These are phyloP conservation scores for Didymella pinodella DNA, from an alignment of 2,329 filamentous ascomycete genomes.

Conservation along the genomic window DNA sequence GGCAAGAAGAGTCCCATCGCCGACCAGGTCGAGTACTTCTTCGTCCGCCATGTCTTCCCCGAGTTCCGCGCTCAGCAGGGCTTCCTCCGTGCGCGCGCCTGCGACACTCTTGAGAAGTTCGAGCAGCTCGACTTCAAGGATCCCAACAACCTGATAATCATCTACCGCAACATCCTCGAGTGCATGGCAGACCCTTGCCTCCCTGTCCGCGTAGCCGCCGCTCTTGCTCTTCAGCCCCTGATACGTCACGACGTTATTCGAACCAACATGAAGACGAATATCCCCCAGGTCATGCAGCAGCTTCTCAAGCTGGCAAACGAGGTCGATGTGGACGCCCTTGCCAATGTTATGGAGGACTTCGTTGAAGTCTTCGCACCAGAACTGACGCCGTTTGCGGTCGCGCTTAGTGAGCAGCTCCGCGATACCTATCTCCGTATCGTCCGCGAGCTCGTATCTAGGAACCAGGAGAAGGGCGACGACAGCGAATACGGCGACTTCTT, in stretches of 20 bases:
- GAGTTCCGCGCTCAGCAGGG: conserved; percentile 94
- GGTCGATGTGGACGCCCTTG: conserved; percentile 94
- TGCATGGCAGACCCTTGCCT: conserved; percentile 95
- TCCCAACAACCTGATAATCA: conserved; percentile 90
- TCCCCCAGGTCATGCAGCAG: conserved; percentile 99
- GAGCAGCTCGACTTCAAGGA: conserved; percentile 98
- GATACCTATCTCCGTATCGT: conserved; percentile 97
- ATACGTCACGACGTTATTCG: conserved; percentile 96
- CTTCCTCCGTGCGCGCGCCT: conserved; percentile 91
- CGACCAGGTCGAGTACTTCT: conserved; percentile 97
- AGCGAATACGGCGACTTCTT: conserved; percentile 88
- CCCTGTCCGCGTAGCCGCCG: conserved; percentile 92
- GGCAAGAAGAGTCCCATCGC: conserved; percentile 99
- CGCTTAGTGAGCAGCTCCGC: conserved; percentile 90
- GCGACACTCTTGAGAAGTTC: conserved; percentile 97
- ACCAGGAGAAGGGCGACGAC: conserved; percentile 75
- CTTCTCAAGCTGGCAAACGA: conserved; percentile 96
- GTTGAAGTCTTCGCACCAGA: conserved; percentile 98
- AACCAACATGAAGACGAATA: conserved; percentile 95
- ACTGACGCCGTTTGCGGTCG: conserved; percentile 94
- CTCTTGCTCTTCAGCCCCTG: conserved; percentile 90
- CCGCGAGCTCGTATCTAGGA: conserved; percentile 87
- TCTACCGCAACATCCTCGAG: conserved; percentile 95
- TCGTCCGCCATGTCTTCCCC: conserved; percentile 97
- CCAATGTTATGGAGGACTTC: conserved; percentile 99